These are phyloP conservation scores for Citrus sinensis DNA, from an alignment of 345 rosid genomes.

Conservation along the genomic window DNA sequence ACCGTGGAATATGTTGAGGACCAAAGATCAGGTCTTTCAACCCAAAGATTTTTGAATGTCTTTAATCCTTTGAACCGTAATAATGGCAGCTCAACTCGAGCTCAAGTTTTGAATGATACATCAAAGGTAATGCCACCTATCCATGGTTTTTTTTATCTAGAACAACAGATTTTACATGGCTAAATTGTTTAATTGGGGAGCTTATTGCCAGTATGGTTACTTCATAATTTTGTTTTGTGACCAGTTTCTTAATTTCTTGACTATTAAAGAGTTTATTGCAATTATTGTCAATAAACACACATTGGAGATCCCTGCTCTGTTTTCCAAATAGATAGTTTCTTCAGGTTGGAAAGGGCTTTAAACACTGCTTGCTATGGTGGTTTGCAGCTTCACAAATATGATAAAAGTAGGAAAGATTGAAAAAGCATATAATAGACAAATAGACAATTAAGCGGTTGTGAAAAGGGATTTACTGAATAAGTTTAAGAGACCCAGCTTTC, in stretches of 20 bases:
- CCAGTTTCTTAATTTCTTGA: neutral
- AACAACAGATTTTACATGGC: neutral
- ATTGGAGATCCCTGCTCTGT: neutral
- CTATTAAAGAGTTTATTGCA: neutral
- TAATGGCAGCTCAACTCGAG: slow-evolving; percentile 27
- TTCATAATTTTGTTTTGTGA: neutral
- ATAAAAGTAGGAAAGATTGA: neutral
- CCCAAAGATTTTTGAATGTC: slow-evolving; percentile 37
- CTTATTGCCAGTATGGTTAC: neutral
- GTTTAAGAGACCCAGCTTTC: neutral
- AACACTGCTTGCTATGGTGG: neutral
- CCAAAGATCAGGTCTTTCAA: slow-evolving; percentile 33
- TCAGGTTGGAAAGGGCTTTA: neutral
- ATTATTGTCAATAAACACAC: neutral
- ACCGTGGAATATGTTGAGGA: slow-evolving; percentile 43
- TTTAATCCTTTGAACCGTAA: slow-evolving; percentile 32
- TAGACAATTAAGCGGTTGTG: neutral
- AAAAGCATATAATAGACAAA: neutral
- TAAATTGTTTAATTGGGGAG: neutral
- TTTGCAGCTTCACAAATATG: neutral
- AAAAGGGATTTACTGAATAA: neutral
- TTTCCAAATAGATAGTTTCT: neutral
- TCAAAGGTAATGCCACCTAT: slow-evolving; percentile 47
- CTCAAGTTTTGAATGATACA: slow-evolving; percentile 28
- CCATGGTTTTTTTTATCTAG: slow-evolving; percentile 1